Conservation (phyloP, 192 early-diverging fungal genomes). For the Dispira parvispora region DNA sequence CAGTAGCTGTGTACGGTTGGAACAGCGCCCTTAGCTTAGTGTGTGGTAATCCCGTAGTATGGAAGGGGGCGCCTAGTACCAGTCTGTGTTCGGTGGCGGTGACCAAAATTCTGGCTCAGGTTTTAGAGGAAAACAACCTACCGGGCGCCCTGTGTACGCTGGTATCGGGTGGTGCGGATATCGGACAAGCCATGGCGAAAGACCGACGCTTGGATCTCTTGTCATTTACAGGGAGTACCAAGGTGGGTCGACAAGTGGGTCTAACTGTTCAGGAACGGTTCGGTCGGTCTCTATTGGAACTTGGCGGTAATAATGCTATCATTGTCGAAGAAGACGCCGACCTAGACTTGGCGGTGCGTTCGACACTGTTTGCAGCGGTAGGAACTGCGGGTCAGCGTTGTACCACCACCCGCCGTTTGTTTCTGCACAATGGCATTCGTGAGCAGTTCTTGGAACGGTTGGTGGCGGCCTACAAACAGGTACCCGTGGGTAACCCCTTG, state of each 20-base stretch:
- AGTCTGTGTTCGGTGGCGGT: conserved; percentile 73
- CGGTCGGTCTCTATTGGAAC: conserved; percentile 71
- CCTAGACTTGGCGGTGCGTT: conserved; percentile 68
- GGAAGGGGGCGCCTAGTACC: conserved; percentile 74
- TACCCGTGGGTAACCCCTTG: conserved; percentile 78
- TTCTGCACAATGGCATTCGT: conserved; percentile 77
- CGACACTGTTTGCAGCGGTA: conserved; percentile 84
- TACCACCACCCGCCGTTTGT: conserved; percentile 80
- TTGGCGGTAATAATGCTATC: conserved; percentile 94
- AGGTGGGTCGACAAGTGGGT: conserved; percentile 57
- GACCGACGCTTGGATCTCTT: conserved; percentile 59
- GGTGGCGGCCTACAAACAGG: conserved; percentile 67
- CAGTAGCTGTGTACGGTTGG: conserved; percentile 85
- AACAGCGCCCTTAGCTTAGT: conserved; percentile 79
- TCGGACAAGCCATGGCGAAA: conserved; percentile 56
- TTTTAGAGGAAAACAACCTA: conserved; percentile 61
- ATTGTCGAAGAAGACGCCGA: conserved; percentile 86
- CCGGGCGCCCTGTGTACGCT: conserved; percentile 73
- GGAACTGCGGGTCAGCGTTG: conserved; percentile 93
- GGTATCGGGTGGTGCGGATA: conserved; percentile 67
- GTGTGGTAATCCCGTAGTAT: conserved; percentile 79
- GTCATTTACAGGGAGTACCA: conserved; percentile 85
- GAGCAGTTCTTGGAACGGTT: conserved; percentile 65
- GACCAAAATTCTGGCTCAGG: conserved; percentile 67
- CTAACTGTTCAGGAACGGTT: conserved; percentile 68